Evolutionary conservation across 139 green algal species (phyloP).

Genomic region (Astrephomene gubernaculifera): DNA sequence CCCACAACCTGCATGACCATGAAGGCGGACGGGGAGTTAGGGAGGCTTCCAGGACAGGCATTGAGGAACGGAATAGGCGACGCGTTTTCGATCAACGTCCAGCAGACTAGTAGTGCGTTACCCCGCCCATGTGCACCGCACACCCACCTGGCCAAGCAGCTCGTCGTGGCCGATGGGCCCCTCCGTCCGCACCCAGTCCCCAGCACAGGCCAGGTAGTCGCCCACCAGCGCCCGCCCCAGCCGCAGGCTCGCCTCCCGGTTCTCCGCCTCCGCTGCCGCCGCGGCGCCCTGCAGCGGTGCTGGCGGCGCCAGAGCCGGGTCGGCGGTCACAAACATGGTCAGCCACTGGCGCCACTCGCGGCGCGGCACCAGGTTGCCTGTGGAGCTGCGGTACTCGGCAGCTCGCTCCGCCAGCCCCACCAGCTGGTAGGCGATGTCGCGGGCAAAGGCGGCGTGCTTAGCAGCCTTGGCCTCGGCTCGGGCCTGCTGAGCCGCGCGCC

Average conservation of each 20-base stretch:
- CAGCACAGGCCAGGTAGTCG: slow-evolving; percentile 59
- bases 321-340: slow-evolving; percentile 68
- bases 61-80: too few species aligned
- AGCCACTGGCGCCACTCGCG: slow-evolving; percentile 73
- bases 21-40: too few species aligned
- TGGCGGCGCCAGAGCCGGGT: slow-evolving; percentile 53
- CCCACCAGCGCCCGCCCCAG: slow-evolving; percentile 44
- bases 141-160: slow-evolving; percentile 44
- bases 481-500: slow-evolving; percentile 54
- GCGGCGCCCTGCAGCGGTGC: slow-evolving; percentile 7
- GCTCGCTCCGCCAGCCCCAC: slow-evolving; percentile 72
- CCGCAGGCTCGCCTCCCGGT: neutral
- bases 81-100: too few species aligned
- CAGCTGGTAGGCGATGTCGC: slow-evolving; percentile 66
- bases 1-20: slow-evolving; percentile 48
- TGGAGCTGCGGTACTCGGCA: slow-evolving; percentile 64
- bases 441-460: slow-evolving; percentile 46
- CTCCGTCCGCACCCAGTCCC: slow-evolving; percentile 50
- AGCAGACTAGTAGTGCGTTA: too few species aligned
- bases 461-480: slow-evolving; percentile 55
- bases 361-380: slow-evolving; percentile 62
- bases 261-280: slow-evolving; percentile 3
- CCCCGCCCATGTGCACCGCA: too few species aligned
- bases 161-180: slow-evolving; percentile 55
- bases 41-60: too few species aligned